These are phyloP conservation scores for Chrysosporium queenslandicum DNA, from an alignment of 2,329 filamentous ascomycete genomes.

Conservation along the genomic window DNA sequence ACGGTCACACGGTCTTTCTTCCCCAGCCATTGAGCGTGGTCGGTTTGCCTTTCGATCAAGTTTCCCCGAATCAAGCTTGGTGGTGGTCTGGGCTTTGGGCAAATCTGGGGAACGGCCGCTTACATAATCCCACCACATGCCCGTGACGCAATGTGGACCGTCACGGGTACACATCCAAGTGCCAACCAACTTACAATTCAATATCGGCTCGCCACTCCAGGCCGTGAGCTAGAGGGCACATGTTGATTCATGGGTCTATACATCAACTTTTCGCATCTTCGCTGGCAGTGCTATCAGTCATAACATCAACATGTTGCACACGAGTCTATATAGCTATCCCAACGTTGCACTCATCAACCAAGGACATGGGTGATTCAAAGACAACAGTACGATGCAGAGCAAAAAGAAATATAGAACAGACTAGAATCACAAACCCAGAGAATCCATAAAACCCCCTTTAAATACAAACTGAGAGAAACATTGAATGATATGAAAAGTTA, in stretches of 20 bases:
- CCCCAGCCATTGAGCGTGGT: not conserved
- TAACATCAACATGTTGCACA: constrained; percentile 2
- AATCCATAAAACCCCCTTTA: not conserved
- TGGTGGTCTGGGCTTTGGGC: not conserved
- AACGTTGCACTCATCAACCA: constrained; percentile 3
- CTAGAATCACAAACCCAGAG: not conserved
- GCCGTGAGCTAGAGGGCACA: not conserved
- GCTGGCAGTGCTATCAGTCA: not conserved
- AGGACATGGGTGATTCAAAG: not conserved
- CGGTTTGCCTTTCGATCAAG: not conserved
- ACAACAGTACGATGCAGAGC: not conserved
- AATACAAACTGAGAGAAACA: not conserved
- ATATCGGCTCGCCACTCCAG: not conserved
- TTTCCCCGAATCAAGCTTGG: not conserved
- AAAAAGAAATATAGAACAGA: not conserved
- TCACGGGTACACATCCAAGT: too few species aligned
- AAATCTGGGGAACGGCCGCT: not conserved
- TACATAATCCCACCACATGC: not conserved
- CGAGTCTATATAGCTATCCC: constrained; percentile 7
- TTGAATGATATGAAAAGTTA: not conserved
- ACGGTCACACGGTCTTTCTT: not conserved
- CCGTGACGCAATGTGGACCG: too few species aligned
- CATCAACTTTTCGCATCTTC: not conserved
- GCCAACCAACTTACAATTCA: too few species aligned
- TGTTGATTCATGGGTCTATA: not conserved